phyloP scores from a whole-genome alignment of 2,329 filamentous ascomycete genomes.

The Myriosclerotinia duriaeana region DNA sequence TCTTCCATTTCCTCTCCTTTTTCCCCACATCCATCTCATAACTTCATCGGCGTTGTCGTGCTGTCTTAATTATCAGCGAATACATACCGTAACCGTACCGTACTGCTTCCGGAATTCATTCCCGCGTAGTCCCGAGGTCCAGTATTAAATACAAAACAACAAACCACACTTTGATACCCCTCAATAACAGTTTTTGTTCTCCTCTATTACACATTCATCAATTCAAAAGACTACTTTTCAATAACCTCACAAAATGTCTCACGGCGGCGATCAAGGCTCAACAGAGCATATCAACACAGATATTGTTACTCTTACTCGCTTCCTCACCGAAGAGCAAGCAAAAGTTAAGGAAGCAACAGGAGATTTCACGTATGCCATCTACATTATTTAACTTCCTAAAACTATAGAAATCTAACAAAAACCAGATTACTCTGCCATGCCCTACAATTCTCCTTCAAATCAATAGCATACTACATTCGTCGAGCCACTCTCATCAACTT shows the following conservation, averaged over 20 bases:
- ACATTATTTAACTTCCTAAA: neutral
- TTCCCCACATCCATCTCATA: neutral
- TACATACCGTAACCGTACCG: too few relatives aligned
- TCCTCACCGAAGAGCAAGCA: slow-evolving; percentile 91
- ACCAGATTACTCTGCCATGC: slow-evolving; percentile 89
- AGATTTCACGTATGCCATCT: slow-evolving; percentile 84
- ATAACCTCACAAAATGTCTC: slow-evolving; percentile 31
- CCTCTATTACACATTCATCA: slow-evolving; percentile 6
- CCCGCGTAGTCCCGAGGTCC: slow-evolving; percentile 38
- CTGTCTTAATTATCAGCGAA: slow-evolving; percentile 11
- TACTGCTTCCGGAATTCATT: slow-evolving; percentile 25
- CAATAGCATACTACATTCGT: slow-evolving; percentile 98
- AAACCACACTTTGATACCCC: neutral
- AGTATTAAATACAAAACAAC: slow-evolving; percentile 25
- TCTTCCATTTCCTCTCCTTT: neutral
- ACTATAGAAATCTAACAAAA: slow-evolving; percentile 22
- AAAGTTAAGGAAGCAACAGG: slow-evolving; percentile 94
- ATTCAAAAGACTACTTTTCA: slow-evolving; percentile 12
- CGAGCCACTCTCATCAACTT: slow-evolving; percentile 93
- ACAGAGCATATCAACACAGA: slow-evolving; percentile 89
- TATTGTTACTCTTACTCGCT: slow-evolving; percentile 92
- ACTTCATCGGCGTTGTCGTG: slow-evolving; percentile 2
- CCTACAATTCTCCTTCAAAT: slow-evolving; percentile 99
- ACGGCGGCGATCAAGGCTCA: slow-evolving; percentile 39
- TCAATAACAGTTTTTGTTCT: slow-evolving; percentile 4